A percentile compares a stretch with the other conserved stretches of the same genome.
These are phyloP conservation scores for Lasiodiplodia gonubiensis DNA, from an alignment of 2,329 filamentous ascomycete genomes.

Conservation along the genomic window DNA sequence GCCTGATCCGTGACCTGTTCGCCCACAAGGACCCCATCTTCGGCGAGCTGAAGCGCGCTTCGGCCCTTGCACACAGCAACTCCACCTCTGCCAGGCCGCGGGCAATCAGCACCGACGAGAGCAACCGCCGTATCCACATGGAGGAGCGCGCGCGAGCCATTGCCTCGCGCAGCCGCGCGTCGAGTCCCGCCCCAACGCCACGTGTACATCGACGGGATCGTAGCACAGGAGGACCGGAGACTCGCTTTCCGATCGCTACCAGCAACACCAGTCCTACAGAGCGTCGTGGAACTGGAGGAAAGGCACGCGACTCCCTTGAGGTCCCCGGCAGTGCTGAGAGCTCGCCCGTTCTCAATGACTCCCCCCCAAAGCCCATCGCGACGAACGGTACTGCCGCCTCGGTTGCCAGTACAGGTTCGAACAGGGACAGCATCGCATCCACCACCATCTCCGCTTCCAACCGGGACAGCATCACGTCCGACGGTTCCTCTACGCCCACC, in stretches of 20 bases:
- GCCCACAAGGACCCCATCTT: constrained; percentile 95
- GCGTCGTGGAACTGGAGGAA: constrained; percentile 61
- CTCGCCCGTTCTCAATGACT: constrained; percentile 44
- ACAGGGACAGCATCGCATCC: constrained; percentile 27
- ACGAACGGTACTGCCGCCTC: constrained; percentile 45
- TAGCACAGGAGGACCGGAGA: constrained; percentile 68
- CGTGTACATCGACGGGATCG: constrained; percentile 69
- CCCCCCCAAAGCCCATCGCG: constrained; percentile 24
- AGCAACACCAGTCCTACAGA: constrained; percentile 62
- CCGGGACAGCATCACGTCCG: constrained; percentile 27
- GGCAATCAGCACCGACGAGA: constrained; percentile 93
- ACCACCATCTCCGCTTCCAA: constrained; percentile 30
- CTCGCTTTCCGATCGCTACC: constrained; percentile 77
- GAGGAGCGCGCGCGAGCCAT: constrained; percentile 89
- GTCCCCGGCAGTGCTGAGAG: constrained; percentile 69
- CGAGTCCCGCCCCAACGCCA: constrained; percentile 70
- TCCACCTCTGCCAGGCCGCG: constrained; percentile 71
- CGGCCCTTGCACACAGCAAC: constrained; percentile 69
- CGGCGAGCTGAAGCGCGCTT: constrained; percentile 91
- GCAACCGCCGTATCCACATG: constrained; percentile 90
- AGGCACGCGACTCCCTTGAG: constrained; percentile 73
- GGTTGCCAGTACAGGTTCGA: constrained; percentile 30
- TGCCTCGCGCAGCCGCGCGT: constrained; percentile 71
- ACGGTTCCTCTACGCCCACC: constrained; percentile 35
- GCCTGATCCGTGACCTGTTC: constrained; percentile 89